Evolutionary conservation across 768 basidiomycete genomes (phyloP).

Genomic region (Hericium rajendrae): DNA sequence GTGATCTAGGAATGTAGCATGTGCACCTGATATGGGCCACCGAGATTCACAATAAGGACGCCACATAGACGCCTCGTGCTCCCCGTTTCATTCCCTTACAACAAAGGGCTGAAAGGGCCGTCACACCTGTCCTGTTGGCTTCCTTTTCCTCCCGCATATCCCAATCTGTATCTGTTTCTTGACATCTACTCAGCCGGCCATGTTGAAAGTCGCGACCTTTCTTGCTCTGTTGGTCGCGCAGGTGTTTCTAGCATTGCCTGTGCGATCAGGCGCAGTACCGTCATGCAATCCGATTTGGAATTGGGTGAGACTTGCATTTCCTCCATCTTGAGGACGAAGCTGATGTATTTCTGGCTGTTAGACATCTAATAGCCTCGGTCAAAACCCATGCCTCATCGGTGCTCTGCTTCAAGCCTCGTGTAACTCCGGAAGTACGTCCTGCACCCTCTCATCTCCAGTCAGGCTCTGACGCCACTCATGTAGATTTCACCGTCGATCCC

Average conservation of each 20-base stretch:
- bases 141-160: neutral
- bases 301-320: neutral
- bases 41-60: too few species aligned
- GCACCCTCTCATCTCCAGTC: too few species aligned
- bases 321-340: neutral
- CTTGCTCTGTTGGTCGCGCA: neutral
- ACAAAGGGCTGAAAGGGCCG: too few species aligned
- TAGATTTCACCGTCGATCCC: neutral
- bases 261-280: neutral
- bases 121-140: neutral
- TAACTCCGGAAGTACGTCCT: too few species aligned
- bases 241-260: neutral
- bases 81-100: too few species aligned
- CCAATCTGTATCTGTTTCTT: neutral
- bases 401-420: constrained; percentile 1
- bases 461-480: too few species aligned
- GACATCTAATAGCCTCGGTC: constrained; percentile 5
- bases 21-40: too few species aligned
- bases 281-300: neutral
- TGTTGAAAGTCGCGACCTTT: neutral
- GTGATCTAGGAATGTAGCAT: too few species aligned
- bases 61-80: too few species aligned
- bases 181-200: neutral
- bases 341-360: neutral
- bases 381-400: constrained; percentile 3